Conservation (phyloP, 768 basidiomycete species). For the Lentinula raphanica region DNA sequence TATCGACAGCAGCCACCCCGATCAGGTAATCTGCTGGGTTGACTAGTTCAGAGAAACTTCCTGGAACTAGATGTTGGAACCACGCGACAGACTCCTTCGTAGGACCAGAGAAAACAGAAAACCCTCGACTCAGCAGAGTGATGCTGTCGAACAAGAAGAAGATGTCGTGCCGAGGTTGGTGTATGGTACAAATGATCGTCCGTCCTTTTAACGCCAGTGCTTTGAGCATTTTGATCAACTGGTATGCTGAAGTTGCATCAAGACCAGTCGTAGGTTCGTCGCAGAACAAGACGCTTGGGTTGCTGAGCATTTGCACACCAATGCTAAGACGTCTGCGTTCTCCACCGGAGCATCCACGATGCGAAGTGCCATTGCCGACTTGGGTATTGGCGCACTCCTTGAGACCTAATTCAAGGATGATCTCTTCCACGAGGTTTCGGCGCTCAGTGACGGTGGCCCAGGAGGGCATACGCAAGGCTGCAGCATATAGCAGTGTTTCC, state of each 20-base stretch:
- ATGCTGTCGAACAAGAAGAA: conserved; percentile 33
- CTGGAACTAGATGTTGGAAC: conserved; percentile 5
- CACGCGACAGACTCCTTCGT: conserved; percentile 17
- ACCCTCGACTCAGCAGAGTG: conserved; percentile 21
- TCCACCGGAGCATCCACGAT: conserved; percentile 46
- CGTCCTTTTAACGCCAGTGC: conserved; percentile 47
- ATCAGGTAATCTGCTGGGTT: conserved; percentile 31
- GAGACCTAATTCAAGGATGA: conserved; percentile 36
- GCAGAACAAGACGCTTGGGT: conserved; percentile 54
- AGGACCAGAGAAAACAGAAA: conserved; percentile 29
- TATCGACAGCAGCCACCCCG: conserved; percentile 26
- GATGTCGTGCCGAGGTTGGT: conserved; percentile 41
- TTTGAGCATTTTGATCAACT: conserved; percentile 36
- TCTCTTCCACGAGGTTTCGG: conserved; percentile 32
- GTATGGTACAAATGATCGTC: conserved; percentile 42
- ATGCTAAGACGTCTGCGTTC: conserved; percentile 56
- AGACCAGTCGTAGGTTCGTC: conserved; percentile 59
- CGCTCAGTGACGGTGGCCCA: conserved; percentile 29
- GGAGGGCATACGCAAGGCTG: conserved; percentile 42
- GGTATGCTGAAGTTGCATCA: conserved; percentile 43
- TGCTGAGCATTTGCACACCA: conserved; percentile 55
- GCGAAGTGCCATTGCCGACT: conserved; percentile 35
- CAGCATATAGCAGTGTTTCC: conserved; percentile 46
- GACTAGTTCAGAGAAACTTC: not conserved
- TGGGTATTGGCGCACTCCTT: conserved; percentile 30